Conservation (phyloP, 2,329 filamentous ascomycete genomes). For the Paracoccidioides brasiliensis region DNA sequence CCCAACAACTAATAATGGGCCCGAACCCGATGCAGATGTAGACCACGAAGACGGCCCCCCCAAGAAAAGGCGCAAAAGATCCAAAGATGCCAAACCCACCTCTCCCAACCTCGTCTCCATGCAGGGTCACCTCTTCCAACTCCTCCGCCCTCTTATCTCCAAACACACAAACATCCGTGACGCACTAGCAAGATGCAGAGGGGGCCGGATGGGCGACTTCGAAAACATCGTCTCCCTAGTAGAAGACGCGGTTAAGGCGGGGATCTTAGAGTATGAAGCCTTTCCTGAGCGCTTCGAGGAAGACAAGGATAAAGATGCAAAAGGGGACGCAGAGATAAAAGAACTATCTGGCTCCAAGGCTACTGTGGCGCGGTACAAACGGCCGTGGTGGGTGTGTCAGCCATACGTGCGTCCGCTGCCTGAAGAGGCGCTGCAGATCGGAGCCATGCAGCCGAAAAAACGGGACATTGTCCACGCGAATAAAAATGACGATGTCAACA, state of each 20-base stretch:
- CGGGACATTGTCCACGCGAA: conserved; percentile 34
- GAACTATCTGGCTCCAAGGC: conserved; percentile 34
- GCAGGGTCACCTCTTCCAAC: conserved; percentile 86
- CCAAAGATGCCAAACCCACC: conserved; percentile 29
- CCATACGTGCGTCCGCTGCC: conserved; percentile 76
- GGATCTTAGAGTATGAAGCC: conserved; percentile 52
- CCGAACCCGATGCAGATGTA: conserved; percentile 11
- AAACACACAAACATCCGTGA: conserved; percentile 75
- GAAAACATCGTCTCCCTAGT: conserved; percentile 65
- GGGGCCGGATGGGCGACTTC: conserved; percentile 61
- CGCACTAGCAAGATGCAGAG: conserved; percentile 55
- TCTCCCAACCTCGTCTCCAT: conserved; percentile 62
- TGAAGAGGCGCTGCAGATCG: conserved; percentile 72
- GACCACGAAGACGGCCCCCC: conserved; percentile 37
- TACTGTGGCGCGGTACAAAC: conserved; percentile 57
- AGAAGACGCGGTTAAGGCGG: conserved; percentile 60
- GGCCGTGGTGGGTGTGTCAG: conserved; percentile 85
- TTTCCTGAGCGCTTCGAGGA: conserved; percentile 27
- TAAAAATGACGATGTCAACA: not conserved
- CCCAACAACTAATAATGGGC: conserved; percentile 7
- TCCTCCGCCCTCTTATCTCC: conserved; percentile 69
- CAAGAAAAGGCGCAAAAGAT: conserved; percentile 31
- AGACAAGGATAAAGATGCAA: conserved; percentile 20
- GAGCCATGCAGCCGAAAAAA: conserved; percentile 61
- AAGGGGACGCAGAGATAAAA: conserved; percentile 14